Conservation (phyloP, 139 green algal genomes). For the Astrephomene gubernaculifera region DNA sequence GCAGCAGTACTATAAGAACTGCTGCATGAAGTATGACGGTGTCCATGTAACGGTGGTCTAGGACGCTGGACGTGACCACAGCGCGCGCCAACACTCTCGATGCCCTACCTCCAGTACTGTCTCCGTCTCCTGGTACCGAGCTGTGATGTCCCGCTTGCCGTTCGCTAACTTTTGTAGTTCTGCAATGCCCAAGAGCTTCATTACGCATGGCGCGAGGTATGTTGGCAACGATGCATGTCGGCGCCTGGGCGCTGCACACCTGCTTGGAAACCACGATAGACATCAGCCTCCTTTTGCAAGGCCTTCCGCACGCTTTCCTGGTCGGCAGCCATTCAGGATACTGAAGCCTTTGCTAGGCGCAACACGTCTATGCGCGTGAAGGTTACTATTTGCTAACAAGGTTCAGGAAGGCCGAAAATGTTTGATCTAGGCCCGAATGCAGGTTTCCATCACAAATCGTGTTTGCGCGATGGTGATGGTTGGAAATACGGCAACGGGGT, state of each 20-base stretch:
- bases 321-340: conserved; percentile 11
- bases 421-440: no score
- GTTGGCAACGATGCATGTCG: not conserved
- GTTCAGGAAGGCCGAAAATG: no score
- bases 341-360: no score
- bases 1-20: no score
- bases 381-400: no score
- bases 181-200: not conserved
- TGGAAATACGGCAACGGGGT: no score
- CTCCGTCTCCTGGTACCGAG: conserved; percentile 54
- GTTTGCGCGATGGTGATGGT: no score
- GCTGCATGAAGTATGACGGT: no score
- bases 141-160: conserved; percentile 33
- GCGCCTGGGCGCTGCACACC: not conserved
- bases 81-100: conserved; percentile 3
- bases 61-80: not conserved
- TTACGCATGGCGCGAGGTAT: not conserved
- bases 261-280: conserved; percentile 18
- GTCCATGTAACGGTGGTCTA: no score
- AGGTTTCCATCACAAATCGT: no score
- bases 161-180: conserved; percentile 43
- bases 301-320: not conserved
- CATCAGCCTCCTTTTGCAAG: conserved; percentile 21
- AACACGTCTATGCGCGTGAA: no score
- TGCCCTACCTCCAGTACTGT: conserved; percentile 43